phyloP scores from a whole-genome alignment of 1,284 basidiomycete genomes.

The Volvariella volvacea region DNA sequence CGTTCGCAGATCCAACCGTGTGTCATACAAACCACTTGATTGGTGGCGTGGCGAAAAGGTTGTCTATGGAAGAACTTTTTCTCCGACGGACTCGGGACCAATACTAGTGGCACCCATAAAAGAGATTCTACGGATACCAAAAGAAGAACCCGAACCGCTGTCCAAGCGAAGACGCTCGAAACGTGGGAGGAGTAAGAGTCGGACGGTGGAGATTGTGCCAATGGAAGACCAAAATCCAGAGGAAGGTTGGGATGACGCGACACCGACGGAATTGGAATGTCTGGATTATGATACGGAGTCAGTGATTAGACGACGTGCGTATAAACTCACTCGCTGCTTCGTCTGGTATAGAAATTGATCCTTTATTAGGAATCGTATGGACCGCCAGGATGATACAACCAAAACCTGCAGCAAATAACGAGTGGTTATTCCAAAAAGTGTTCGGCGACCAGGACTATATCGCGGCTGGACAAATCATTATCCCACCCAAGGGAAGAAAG shows the following conservation, averaged over 20 bases:
- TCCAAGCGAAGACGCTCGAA: conserved; percentile 25
- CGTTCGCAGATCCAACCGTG: conserved; percentile 69
- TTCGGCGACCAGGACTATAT: conserved; percentile 91
- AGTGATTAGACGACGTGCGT: conserved; percentile 59
- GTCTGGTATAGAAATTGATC: background rate
- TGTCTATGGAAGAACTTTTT: conserved; percentile 60
- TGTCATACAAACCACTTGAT: conserved; percentile 74
- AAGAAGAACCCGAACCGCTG: conserved; percentile 54
- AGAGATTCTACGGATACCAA: conserved; percentile 75
- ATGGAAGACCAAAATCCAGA: conserved; percentile 45
- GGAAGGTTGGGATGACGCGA: conserved; percentile 86
- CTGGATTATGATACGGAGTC: conserved; percentile 58
- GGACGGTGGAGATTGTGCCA: conserved; percentile 21
- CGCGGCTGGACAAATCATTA: conserved; percentile 82
- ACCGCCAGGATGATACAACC: conserved; percentile 61
- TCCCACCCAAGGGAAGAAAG: conserved; percentile 76
- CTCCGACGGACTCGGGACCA: conserved; percentile 26
- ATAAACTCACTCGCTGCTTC: background rate
- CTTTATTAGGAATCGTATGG: conserved; percentile 62
- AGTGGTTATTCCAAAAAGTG: conserved; percentile 90
- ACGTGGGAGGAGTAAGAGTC: conserved; percentile 34
- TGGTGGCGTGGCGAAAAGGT: conserved; percentile 93
- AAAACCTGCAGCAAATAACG: conserved; percentile 49
- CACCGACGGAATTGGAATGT: conserved; percentile 62
- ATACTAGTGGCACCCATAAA: conserved; percentile 74